A percentile compares a stretch with the other conserved stretches of the same genome.
phyloP scores from a whole-genome alignment of 257 asterid species.

The Solanum tacnaense region DNA sequence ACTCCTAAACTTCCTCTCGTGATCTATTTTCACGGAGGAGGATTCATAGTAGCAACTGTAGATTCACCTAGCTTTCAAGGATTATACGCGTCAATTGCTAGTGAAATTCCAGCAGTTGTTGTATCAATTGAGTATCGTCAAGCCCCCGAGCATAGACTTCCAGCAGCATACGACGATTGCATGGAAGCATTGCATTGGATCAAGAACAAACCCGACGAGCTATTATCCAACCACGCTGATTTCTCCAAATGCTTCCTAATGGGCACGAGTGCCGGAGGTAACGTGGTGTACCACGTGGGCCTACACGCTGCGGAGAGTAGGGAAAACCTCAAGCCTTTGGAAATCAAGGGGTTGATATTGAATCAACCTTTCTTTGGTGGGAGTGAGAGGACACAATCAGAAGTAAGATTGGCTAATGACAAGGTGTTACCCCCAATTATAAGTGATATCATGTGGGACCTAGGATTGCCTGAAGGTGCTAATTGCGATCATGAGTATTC shows the following conservation, averaged over 20 bases:
- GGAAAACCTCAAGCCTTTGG: neutral
- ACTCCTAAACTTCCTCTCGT: conserved; percentile 12
- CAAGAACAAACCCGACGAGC: conserved; percentile 3
- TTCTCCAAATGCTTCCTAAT: conserved; percentile 11
- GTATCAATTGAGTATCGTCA: conserved; percentile 17
- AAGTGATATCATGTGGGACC: neutral
- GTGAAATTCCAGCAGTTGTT: conserved; percentile 2
- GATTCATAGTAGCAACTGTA: conserved; percentile 5
- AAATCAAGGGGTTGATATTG: neutral
- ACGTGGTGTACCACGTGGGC: conserved; percentile 11
- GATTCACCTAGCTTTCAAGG: conserved; percentile 1
- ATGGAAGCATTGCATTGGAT: conserved; percentile 12
- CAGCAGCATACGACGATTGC: conserved; percentile 22
- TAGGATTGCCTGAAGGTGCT: neutral
- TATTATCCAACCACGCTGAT: conserved; percentile 9
- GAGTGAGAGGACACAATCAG: neutral
- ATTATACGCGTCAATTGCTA: neutral
- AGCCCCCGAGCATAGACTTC: conserved; percentile 24
- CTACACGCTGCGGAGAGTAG: neutral
- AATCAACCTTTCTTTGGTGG: neutral
- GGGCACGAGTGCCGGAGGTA: conserved; percentile 19
- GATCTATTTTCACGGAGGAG: conserved; percentile 21
- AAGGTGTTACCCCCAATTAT: neutral
- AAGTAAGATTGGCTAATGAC: neutral
- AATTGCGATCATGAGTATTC: neutral